Evolutionary conservation across 1,284 basidiomycete genomes (phyloP).

Genomic region (Puccinia triticina): DNA sequence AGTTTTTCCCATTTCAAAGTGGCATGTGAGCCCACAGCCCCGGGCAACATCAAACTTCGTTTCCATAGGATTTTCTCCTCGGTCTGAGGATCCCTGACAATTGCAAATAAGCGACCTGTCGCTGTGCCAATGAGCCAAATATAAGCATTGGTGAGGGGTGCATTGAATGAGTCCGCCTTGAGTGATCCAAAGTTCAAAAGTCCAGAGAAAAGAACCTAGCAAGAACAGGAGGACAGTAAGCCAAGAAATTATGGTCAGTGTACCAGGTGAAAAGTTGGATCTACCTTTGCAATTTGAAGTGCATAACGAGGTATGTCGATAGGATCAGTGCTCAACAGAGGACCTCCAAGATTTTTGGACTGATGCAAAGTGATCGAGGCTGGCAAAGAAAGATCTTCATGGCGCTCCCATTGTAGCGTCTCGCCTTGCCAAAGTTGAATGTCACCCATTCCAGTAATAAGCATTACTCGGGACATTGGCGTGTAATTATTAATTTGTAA

Average conservation of each 20-base stretch:
- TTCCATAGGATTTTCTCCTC: constrained; percentile 43
- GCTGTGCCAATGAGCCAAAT: constrained; percentile 48
- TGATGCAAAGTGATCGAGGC: constrained; percentile 36
- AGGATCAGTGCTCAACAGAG: constrained; percentile 29
- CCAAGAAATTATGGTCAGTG: neutral
- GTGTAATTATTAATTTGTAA: constrained; percentile 31
- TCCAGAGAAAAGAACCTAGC: constrained; percentile 10
- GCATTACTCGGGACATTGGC: constrained; percentile 39
- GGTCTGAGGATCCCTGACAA: neutral
- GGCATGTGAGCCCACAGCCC: neutral
- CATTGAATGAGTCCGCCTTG: neutral
- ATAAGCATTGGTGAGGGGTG: neutral
- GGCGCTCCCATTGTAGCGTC: constrained; percentile 44
- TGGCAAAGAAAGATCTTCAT: constrained; percentile 45
- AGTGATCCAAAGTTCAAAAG: neutral
- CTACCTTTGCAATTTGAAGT: constrained; percentile 4
- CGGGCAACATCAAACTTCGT: constrained; percentile 21
- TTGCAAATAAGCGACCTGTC: constrained; percentile 48
- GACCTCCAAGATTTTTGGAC: constrained; percentile 12
- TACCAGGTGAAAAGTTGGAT: neutral
- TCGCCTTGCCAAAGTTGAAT: constrained; percentile 51
- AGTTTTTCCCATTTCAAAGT: constrained; percentile 15
- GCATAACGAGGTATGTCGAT: constrained; percentile 15
- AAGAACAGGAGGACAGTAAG: neutral
- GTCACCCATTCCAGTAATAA: constrained; percentile 38